Base-by-base conservation (phyloP, 768 basidiomycete species). In the Xerocomellus amylosporus region DNA sequence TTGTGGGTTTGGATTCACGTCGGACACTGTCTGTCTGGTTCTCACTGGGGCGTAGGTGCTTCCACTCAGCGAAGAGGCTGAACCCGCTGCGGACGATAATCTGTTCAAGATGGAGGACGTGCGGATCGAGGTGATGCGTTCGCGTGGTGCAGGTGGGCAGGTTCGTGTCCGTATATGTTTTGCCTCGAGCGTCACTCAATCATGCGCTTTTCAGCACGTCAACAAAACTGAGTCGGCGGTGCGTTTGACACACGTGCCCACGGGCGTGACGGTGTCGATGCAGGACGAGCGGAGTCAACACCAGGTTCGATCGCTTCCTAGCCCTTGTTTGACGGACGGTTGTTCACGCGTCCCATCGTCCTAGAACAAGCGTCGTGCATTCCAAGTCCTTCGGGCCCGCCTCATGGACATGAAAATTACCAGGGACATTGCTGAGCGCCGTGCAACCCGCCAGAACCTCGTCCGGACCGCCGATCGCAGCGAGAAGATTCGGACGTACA, bases 191-290 rank as follows among this genome's bases (percentile, higher is more conserved):
- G 34, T 44, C 36, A 30, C 36, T 34, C 19, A 36, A 15, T 40
- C 20, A 3, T 7, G 12, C n/a, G 1, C 42, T 30, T n/a, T 13
- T 5, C 55, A 98, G 88, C 96, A 98, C 72, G 97, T 98, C 64
- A 99, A 99, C 74, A 92, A 88, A 79, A 98, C 97, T 0, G 97
- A 99, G 72, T 98, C 96, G 3, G 96, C 97, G 3, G 94, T 99
- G 20, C 86, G 97, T 1, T 71, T 98, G 42, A 96, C 93, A 0
- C 97, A 99, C 64, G 73, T 89, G 14, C 96, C 97, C 1, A 90
- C 93, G 4, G 94, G 96, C 0, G 87, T 98, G 51, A 89, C 88
- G 1, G 96, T 98, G 9, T 94, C 93, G 8, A 98, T 98, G 91
- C 97, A 99, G 74, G 95, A 99, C 64, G 93, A 95, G 61, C 83